Base-by-base conservation (phyloP, 2,329 filamentous ascomycete genomes). In the Colletotrichum tropicicola region DNA sequence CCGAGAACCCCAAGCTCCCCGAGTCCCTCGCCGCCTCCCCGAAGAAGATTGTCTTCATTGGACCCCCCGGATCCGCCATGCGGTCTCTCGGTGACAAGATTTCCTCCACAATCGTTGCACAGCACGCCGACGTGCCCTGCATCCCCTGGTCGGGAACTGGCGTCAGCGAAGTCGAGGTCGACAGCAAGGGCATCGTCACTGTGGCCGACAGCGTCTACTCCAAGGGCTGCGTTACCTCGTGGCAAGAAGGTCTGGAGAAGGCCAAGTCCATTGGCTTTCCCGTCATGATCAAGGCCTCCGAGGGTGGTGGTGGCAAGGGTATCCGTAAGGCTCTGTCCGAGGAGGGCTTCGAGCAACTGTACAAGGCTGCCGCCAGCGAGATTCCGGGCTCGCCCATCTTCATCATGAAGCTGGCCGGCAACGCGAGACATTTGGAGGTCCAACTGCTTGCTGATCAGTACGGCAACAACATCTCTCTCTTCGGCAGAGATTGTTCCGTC, bases 211-310 rank as follows among this genome's bases (percentile, higher is more conserved):
- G 93, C 6, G 75, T 97, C 64, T 99, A 99, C 79, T 87, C 90
- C 72, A 92, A 94, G 80, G 96, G 96, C 68, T 99, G 96, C 79
- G 96, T 97, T 49, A 88, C 88, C 75, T 94, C 92, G 21, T 94
- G 93, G 80, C 84, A 97, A 79, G 94, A 99, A 81, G 96, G 95
- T 81, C 87, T 99, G 53, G 83, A 88, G 74, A 94, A 92, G 75
- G 96, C 96, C 65, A 89, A 88, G 77, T 87, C 93, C 75, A 99
- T 99, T 78, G 96, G 96, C 70, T 99, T 99, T 84, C 96, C 96
- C 15, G 92, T 99, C 84, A 99, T 99, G 96, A 93, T 99, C 79
- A 99, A 99, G 86, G 96, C 96, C n/a, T 98, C 96, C 3, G 96
- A 99, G 84, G 96, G 96, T 82, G 96, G 96, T 83, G 96, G 96